A percentile compares a stretch with the other conserved stretches of the same genome.
Conservation (phyloP, 1,284 basidiomycete genomes). For the Apiotrichum brassicae region DNA sequence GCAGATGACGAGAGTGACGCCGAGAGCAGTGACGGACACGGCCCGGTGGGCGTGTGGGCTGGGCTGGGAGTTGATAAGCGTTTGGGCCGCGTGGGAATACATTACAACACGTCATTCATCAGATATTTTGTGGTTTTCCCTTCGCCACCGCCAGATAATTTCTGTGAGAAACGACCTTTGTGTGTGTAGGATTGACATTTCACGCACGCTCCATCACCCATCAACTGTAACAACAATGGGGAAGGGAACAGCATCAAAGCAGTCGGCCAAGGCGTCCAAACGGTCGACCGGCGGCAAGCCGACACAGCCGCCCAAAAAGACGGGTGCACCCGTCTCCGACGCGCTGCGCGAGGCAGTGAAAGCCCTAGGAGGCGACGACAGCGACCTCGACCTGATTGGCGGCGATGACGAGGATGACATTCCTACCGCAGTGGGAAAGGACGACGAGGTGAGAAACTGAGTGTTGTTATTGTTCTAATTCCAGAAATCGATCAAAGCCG, state of each 20-base stretch:
- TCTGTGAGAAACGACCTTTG: no score
- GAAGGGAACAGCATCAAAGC: conserved; percentile 6
- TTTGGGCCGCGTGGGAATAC: no score
- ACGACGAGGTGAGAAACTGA: conserved; percentile 31
- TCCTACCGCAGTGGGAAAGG: conserved; percentile 14
- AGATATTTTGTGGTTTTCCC: no score
- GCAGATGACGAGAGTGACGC: no score
- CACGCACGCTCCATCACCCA: neutral
- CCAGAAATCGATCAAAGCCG: conserved; percentile 51
- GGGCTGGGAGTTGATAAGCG: no score
- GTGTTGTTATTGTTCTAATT: neutral
- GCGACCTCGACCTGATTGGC: conserved; percentile 51
- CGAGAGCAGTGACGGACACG: no score
- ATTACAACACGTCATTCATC: no score
- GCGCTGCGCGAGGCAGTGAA: conserved; percentile 46
- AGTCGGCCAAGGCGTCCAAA: neutral
- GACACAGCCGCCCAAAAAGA: neutral
- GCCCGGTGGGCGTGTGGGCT: no score
- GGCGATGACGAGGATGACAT: conserved; percentile 47
- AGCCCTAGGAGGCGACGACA: conserved; percentile 54
- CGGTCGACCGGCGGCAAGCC: neutral
- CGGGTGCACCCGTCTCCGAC: conserved; percentile 20
- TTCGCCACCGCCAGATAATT: no score
- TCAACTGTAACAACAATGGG: conserved; percentile 12
- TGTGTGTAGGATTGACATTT: neutral